phyloP scores from a whole-genome alignment of 2,329 filamentous ascomycete genomes.

The Xylariales sp. region DNA sequence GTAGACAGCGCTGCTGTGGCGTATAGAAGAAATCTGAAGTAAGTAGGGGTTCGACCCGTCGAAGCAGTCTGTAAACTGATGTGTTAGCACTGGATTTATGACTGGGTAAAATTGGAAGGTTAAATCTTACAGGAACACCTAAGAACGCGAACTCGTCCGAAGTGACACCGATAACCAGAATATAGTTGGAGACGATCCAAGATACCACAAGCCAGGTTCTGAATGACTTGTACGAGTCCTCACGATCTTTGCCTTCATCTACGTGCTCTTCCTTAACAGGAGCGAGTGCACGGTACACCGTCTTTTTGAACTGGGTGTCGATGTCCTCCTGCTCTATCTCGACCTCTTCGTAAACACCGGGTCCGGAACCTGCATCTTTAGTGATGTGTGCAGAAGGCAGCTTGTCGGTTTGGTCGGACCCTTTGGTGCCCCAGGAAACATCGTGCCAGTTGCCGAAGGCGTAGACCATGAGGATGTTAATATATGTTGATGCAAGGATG shows the following conservation, averaged over 20 bases:
- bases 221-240: slow-evolving; percentile 99
- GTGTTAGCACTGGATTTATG: too few relatives aligned
- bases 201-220: slow-evolving; percentile 88
- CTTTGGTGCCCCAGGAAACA: slow-evolving; percentile 99
- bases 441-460: slow-evolving; percentile 99
- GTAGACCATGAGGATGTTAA: slow-evolving; percentile 99
- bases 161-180: slow-evolving; percentile 82
- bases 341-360: slow-evolving; percentile 87
- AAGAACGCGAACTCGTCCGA: slow-evolving; percentile 81
- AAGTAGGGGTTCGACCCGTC: slow-evolving; percentile 70
- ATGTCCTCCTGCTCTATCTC: slow-evolving; percentile 98
- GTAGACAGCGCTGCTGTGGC: slow-evolving; percentile 79
- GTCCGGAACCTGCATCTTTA: slow-evolving; percentile 85
- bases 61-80: slow-evolving; percentile 52
- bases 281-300: slow-evolving; percentile 86
- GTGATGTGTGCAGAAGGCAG: slow-evolving; percentile 84
- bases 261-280: slow-evolving; percentile 76
- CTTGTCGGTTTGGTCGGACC: slow-evolving; percentile 90
- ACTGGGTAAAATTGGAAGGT: too few relatives aligned
- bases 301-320: slow-evolving; percentile 93
- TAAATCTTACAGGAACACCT: slow-evolving; percentile 75
- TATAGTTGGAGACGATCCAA: slow-evolving; percentile 93
- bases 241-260: slow-evolving; percentile 78
- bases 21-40: slow-evolving; percentile 91
- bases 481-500: slow-evolving; percentile 91